Evolutionary conservation across 2,329 filamentous ascomycete species (phyloP), one percentile per base, ranked within the genome.

Genomic region (Apiospora saccharicola): DNA sequence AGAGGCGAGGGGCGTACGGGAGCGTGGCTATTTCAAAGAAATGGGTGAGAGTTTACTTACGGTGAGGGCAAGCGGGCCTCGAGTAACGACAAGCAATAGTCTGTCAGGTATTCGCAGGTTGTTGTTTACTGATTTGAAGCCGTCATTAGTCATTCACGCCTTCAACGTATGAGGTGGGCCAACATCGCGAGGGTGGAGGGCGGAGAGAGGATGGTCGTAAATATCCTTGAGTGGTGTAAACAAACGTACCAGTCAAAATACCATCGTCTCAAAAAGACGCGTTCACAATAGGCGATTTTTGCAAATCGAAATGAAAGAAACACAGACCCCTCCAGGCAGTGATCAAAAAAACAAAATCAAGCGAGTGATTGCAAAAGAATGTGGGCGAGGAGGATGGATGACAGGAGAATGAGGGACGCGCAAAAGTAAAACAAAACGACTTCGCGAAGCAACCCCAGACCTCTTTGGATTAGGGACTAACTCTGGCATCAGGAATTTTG

Each of bases 361-460:
- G 57, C 57, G 57, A 64, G 30, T 41, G 57, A 41, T 10, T 41
- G 57, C 57, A 41, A 64, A 64, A 34, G 57, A 41, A 24, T 34
- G 57, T 41, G 57, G 53, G 30, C 12, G 53, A 61, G 30, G 53
- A 61, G 14, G 51, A 22, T 7, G 46, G n/a, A 37, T 57, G 51
- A 26, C 14, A 57, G 51, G 26, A 61, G 22, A 37, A 22, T 4
- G 53, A 61, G 12, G 53, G 16, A 8, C 53, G 53, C 53, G 30
- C 53, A 37, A 37, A 61, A 37, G 53, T 61, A 37, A 61, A 61
- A 61, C 53, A 61, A 61, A 61, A 61, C 24, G 19, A 61, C 30
- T 37, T 10, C 16, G 30, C 16, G 8, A 61, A 61, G 3, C 3
- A 34, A 34, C 4, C 5, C 4, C 26, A 26, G 16, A 8, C 8